Evolutionary conservation across 495 filamentous ascomycete species (phyloP), one percentile per base, ranked within the genome.

Genomic region (Penicillium goetzii): DNA sequence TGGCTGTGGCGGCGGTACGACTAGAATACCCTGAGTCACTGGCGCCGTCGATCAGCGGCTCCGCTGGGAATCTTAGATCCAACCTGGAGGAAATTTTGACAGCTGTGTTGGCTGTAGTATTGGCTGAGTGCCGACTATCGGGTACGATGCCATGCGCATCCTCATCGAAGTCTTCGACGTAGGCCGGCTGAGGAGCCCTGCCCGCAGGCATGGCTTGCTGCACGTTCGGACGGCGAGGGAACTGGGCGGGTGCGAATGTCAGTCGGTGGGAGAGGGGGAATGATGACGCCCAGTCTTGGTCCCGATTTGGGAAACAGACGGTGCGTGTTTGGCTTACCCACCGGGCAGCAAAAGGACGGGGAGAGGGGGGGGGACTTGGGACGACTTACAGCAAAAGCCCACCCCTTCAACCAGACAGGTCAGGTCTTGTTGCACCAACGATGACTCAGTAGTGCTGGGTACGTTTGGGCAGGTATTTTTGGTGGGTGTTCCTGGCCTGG

Each of bases 11-110:
- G 61, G 79, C 77, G 63, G 83, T 88, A 74, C 83, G 86, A 80
- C 81, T 87, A 63, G 85, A 88, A 79, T 88, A 88, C 58, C 85
- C 86, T 45, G 85, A 88, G 74, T 89, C 86, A 74, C 84, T 87
- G 59, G 78, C 78, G 65, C 76, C 75, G 71, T 87, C 85, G 52
- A 75, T 68, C 58, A 75, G 73, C 64, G 69, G 71, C 61, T 72
- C 70, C 57, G 68, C 68, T 51, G 70, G 63, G 56, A 68, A 64
- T 74, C 66, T 77, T 45, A 76, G 64, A 66, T 80, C 78, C 58
- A 76, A 70, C 70, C 84, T 86, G 63, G 83, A 80, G 59, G 81
- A 79, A 58, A 83, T 70, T 79, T 82, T 85, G 51, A 81, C 77
- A 65, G 83, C 68, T 50, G 64, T 65, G 61, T 74, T 76, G 72